phyloP scores from a whole-genome alignment of 192 early-diverging fungal genomes.

The Gigaspora rosea region DNA sequence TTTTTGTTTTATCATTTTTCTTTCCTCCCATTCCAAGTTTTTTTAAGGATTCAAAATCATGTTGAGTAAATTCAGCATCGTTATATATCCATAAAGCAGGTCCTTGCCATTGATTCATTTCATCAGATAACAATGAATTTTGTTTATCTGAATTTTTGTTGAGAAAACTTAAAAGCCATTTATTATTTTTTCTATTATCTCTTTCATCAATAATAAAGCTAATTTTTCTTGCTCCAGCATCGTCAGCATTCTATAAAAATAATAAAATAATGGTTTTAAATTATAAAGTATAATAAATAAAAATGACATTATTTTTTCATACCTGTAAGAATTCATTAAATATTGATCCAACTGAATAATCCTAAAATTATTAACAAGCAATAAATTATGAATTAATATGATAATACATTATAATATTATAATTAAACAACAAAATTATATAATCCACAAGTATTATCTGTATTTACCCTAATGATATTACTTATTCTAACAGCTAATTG shows the following conservation, averaged over 20 bases:
- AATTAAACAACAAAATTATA: no score
- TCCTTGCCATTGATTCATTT: slow-evolving; percentile 35
- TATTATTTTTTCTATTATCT: neutral
- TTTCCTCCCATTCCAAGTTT: slow-evolving; percentile 39
- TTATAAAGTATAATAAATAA: neutral
- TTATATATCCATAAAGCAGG: slow-evolving; percentile 37
- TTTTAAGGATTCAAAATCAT: slow-evolving; percentile 26
- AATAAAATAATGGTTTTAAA: neutral
- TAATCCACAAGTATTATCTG: no score
- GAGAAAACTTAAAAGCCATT: neutral
- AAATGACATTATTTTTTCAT: neutral
- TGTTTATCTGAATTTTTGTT: no score
- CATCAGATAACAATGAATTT: slow-evolving; percentile 13
- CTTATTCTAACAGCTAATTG: no score
- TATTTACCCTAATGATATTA: no score
- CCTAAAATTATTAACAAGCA: neutral
- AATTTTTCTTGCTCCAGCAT: neutral
- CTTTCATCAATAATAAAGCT: slow-evolving; percentile 1
- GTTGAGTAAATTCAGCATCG: slow-evolving; percentile 30
- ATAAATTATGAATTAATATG: no score
- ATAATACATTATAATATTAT: no score
- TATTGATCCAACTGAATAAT: neutral
- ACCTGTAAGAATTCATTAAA: slow-evolving; percentile 10
- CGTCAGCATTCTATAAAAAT: slow-evolving; percentile 43
- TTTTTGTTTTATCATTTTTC: slow-evolving; percentile 1